Evolutionary conservation across 352 stramenopile genomes (phyloP).

Genomic region (Globisporangium ultimum): DNA sequence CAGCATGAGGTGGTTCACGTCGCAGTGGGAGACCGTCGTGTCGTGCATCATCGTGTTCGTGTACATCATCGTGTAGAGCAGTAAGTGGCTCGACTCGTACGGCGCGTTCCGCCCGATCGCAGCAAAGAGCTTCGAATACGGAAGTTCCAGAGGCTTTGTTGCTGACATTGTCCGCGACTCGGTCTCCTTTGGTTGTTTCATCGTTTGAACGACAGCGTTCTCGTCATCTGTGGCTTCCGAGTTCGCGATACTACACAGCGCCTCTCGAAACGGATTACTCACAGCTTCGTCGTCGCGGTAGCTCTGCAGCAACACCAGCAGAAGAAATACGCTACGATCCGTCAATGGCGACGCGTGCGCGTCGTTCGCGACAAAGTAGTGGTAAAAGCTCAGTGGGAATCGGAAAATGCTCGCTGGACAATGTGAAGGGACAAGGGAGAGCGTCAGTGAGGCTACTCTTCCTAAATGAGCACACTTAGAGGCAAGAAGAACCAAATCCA

Average conservation of each 20-base stretch:
- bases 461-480: not conserved
- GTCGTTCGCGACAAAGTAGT: constrained; percentile 63
- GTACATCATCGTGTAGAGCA: constrained; percentile 77
- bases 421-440: not conserved
- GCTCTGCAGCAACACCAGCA: constrained; percentile 69
- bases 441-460: too few species aligned
- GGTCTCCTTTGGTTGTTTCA: constrained; percentile 20
- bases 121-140: constrained; percentile 52
- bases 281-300: constrained; percentile 43
- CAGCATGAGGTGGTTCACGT: constrained; percentile 49
- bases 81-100: constrained; percentile 63
- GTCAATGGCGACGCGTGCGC: constrained; percentile 50
- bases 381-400: constrained; percentile 57
- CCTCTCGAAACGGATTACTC: constrained; percentile 64
- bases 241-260: constrained; percentile 42
- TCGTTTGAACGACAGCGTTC: constrained; percentile 9
- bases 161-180: constrained; percentile 13
- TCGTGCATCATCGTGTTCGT: constrained; percentile 55
- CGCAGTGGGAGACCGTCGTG: constrained; percentile 34
- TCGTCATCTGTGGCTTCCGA: constrained; percentile 13
- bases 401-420: constrained; percentile 54
- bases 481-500: not conserved
- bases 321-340: constrained; percentile 62
- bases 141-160: constrained; percentile 27
- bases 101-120: constrained; percentile 46